phyloP scores from a whole-genome alignment of 805 yeast genomes.

The Candida krabiensis region DNA sequence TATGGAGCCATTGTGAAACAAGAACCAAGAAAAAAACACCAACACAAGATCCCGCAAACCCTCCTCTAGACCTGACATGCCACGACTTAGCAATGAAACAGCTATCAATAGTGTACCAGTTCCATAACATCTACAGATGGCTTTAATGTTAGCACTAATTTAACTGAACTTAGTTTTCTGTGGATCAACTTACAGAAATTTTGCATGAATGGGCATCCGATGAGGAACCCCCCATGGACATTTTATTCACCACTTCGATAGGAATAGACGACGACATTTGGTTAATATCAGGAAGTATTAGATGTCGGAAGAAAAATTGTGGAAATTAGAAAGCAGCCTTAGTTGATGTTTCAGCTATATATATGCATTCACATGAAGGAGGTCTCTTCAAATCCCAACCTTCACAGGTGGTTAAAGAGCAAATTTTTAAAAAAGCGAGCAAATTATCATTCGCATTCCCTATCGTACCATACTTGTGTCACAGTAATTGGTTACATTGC shows the following conservation, averaged over 20 bases:
- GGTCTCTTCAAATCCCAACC: no score
- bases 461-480: no score
- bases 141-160: neutral
- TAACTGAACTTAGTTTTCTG: neutral
- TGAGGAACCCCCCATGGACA: no score
- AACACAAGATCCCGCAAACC: slow-evolving; percentile 72
- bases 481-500: no score
- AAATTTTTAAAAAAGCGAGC: no score
- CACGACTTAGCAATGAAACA: slow-evolving; percentile 65
- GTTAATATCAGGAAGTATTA: neutral
- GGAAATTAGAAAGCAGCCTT: neutral
- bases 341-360: neutral
- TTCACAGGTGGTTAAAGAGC: no score
- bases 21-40: slow-evolving; percentile 63
- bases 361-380: no score
- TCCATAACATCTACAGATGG: slow-evolving; percentile 58
- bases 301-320: neutral
- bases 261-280: slow-evolving; percentile 7
- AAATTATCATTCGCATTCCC: no score
- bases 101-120: slow-evolving; percentile 67
- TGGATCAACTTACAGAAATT: slow-evolving; percentile 20
- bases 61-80: slow-evolving; percentile 59
- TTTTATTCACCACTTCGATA: slow-evolving; percentile 13
- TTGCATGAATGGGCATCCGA: no score
- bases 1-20: slow-evolving; percentile 56